phyloP scores from a whole-genome alignment of 1,139 yeast species.

The Geotrichum histeridarum region DNA sequence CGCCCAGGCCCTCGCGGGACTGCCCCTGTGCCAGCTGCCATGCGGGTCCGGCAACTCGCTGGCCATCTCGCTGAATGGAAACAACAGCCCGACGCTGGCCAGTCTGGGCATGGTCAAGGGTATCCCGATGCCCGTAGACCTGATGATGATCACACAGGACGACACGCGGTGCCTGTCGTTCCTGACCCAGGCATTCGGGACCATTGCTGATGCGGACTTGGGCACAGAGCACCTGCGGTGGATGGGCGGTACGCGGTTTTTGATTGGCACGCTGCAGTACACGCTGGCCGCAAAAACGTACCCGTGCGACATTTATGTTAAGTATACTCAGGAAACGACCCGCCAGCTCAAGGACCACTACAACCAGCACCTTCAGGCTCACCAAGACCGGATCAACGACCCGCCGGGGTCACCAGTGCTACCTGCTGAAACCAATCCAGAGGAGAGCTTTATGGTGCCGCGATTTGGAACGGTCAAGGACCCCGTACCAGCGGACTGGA shows the following conservation, averaged over 20 bases:
- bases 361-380: constrained; percentile 25
- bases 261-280: constrained; percentile 66
- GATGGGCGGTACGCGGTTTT: constrained; percentile 83
- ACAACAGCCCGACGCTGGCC: constrained; percentile 61
- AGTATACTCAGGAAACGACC: constrained; percentile 55
- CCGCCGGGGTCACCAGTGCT: constrained; percentile 9
- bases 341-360: constrained; percentile 51
- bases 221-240: constrained; percentile 88
- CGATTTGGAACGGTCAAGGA: constrained; percentile 39
- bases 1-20: constrained; percentile 54
- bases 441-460: constrained; percentile 20
- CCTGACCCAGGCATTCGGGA: constrained; percentile 79
- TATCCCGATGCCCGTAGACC: constrained; percentile 56
- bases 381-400: not conserved
- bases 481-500: constrained; percentile 68
- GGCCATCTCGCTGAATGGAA: constrained; percentile 74
- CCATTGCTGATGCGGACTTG: constrained; percentile 88
- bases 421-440: constrained; percentile 2
- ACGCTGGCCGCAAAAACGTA: constrained; percentile 56
- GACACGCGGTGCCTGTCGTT: constrained; percentile 53
- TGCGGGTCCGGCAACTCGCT: constrained; percentile 96
- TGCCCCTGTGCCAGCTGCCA: constrained; percentile 81
- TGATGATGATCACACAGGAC: constrained; percentile 75
- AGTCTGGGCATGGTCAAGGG: constrained; percentile 73
- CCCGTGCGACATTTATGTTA: constrained; percentile 78